phyloP scores from a whole-genome alignment of 2,329 filamentous ascomycete genomes.

The Aureobasidium sp. region DNA sequence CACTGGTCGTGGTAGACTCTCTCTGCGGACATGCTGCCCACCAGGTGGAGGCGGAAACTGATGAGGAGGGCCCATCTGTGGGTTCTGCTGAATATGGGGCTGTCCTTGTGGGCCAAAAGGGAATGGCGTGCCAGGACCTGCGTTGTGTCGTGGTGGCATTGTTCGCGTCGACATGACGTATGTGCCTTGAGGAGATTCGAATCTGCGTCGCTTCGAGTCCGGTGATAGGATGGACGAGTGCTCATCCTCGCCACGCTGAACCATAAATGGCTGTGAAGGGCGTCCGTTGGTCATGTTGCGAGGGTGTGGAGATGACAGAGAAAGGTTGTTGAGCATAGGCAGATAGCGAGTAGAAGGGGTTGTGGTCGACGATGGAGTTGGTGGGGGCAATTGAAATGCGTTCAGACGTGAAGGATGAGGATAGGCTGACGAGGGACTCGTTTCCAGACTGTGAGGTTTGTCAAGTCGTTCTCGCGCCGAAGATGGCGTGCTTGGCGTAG shows the following conservation, averaged over 20 bases:
- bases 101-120: conserved; percentile 18
- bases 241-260: conserved; percentile 23
- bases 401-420: conserved; percentile 6
- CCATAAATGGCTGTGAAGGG: background rate
- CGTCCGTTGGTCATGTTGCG: conserved; percentile 14
- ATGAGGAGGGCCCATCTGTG: conserved; percentile 32
- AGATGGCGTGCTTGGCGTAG: conserved; percentile 20
- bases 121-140: conserved; percentile 31
- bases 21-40: conserved; percentile 21
- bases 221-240: conserved; percentile 40
- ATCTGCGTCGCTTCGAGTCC: conserved; percentile 56
- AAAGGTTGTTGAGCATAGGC: conserved; percentile 27
- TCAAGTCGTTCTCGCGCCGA: conserved; percentile 12
- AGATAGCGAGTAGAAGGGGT: conserved; percentile 28
- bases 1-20: conserved; percentile 37
- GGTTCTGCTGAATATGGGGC: no score
- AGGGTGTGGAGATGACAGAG: conserved; percentile 26
- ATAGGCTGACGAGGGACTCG: conserved; percentile 6
- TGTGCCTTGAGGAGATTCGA: conserved; percentile 37
- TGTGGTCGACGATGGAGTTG: conserved; percentile 22
- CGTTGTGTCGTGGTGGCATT: conserved; percentile 23
- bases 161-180: conserved; percentile 31
- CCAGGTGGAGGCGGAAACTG: conserved; percentile 25
- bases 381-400: conserved; percentile 18
- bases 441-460: background rate